Conservation (phyloP, 768 basidiomycete species). For the Amanita polypyramis region DNA sequence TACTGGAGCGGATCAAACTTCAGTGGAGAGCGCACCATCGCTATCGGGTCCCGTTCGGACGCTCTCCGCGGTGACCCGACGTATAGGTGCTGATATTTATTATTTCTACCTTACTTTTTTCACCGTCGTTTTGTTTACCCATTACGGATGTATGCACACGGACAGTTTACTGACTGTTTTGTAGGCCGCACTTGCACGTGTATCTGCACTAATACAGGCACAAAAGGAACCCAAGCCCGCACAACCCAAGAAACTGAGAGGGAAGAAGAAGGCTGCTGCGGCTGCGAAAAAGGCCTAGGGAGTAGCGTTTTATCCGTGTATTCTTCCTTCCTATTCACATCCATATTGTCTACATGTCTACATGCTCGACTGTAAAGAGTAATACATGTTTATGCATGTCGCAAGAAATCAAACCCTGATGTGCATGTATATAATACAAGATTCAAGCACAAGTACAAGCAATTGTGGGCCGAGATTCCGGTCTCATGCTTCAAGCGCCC, state of each 20-base stretch:
- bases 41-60: constrained; percentile 67
- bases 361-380: constrained; percentile 6
- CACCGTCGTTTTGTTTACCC: constrained; percentile 9
- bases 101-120: constrained; percentile 10
- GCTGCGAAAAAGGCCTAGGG: constrained; percentile 20
- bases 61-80: constrained; percentile 54
- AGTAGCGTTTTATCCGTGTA: constrained; percentile 16
- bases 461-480: background rate
- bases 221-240: constrained; percentile 62
- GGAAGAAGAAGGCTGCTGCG: constrained; percentile 37
- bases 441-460: background rate
- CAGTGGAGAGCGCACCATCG: constrained; percentile 54
- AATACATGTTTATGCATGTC: constrained; percentile 6
- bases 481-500: constrained; percentile 10
- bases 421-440: constrained; percentile 1
- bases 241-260: constrained; percentile 62
- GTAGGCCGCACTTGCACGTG: constrained; percentile 68
- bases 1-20: constrained; percentile 52
- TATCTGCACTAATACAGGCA: constrained; percentile 58
- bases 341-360: constrained; percentile 15
- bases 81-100: constrained; percentile 56
- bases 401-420: background rate
- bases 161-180: constrained; percentile 10
- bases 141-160: too few species aligned
- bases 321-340: constrained; percentile 17